Percentiles rank a stretch among this genome's conserved stretches.
Conservation (phyloP, 352 stramenopile species). For the Saprolegnia parasitica region DNA sequence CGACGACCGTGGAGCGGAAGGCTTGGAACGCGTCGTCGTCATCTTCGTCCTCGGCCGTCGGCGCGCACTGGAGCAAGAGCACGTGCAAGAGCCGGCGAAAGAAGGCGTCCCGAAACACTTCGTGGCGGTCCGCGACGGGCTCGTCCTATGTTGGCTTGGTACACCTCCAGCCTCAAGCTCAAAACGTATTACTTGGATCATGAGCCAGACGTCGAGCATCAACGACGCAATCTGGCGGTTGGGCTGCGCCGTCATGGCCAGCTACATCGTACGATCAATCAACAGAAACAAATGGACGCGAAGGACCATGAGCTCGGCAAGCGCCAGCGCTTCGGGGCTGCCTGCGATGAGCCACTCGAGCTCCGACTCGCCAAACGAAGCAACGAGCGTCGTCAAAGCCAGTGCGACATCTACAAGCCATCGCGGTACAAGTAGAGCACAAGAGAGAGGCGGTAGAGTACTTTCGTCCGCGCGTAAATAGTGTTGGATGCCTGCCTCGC, state of each 20-base stretch:
- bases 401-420: slow-evolving; percentile 19
- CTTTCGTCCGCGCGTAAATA: slow-evolving; percentile 16
- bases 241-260: slow-evolving; percentile 20
- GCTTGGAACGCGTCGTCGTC: not conserved
- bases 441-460: not conserved
- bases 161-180: not conserved
- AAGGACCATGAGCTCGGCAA: slow-evolving; percentile 23
- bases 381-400: slow-evolving; percentile 19
- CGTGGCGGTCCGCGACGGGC: slow-evolving; percentile 16
- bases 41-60: not conserved
- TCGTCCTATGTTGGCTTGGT: slow-evolving; percentile 5
- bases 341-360: slow-evolving; percentile 26
- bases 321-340: slow-evolving; percentile 11
- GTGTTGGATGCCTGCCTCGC: slow-evolving; percentile 5
- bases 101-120: slow-evolving; percentile 15
- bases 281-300: not conserved
- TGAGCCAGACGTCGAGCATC: slow-evolving; percentile 23
- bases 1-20: slow-evolving; percentile 15
- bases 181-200: slow-evolving; percentile 21
- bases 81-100: slow-evolving; percentile 26
- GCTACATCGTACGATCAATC: not conserved
- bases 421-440: not conserved
- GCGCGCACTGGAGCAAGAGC: slow-evolving; percentile 19
- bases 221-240: slow-evolving; percentile 19
- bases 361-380: slow-evolving; percentile 19